phyloP scores from a whole-genome alignment of 805 yeast genomes.

The Jamesozyma gamospora region DNA sequence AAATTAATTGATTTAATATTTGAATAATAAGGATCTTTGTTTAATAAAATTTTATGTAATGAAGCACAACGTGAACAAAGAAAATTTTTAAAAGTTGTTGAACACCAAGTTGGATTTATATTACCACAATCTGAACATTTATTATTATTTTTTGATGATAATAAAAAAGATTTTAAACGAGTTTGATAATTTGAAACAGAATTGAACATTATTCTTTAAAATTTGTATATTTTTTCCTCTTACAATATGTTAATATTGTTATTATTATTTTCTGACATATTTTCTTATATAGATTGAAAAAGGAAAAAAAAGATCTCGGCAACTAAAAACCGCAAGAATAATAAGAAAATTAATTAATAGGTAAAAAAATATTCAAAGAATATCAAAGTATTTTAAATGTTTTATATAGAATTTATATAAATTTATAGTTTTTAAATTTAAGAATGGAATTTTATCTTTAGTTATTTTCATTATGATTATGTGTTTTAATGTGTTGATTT shows the following conservation, averaged over 20 bases:
- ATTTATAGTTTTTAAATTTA: no score
- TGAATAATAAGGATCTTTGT: slow-evolving; percentile 42
- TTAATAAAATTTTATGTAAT: slow-evolving; percentile 52
- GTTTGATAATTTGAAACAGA: slow-evolving; percentile 2
- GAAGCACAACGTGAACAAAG: slow-evolving; percentile 82
- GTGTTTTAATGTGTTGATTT: slow-evolving; percentile 57
- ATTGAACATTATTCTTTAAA: neutral
- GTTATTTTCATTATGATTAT: slow-evolving; percentile 17
- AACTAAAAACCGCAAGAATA: no score
- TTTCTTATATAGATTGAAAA: no score
- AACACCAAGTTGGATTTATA: slow-evolving; percentile 44
- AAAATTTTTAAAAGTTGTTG: slow-evolving; percentile 47
- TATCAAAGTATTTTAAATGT: no score
- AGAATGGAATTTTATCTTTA: no score
- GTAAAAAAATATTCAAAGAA: no score
- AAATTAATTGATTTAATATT: slow-evolving; percentile 62
- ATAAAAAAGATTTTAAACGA: slow-evolving; percentile 46
- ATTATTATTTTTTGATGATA: slow-evolving; percentile 48
- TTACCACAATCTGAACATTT: slow-evolving; percentile 73
- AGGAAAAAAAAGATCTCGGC: no score
- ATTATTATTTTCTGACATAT: no score
- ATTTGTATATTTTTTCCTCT: no score
- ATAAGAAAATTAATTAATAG: no score
- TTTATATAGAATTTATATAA: no score
- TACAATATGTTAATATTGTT: no score